These are phyloP conservation scores for Tilletia indica DNA, from an alignment of 1,284 basidiomycete genomes.

Conservation along the genomic window DNA sequence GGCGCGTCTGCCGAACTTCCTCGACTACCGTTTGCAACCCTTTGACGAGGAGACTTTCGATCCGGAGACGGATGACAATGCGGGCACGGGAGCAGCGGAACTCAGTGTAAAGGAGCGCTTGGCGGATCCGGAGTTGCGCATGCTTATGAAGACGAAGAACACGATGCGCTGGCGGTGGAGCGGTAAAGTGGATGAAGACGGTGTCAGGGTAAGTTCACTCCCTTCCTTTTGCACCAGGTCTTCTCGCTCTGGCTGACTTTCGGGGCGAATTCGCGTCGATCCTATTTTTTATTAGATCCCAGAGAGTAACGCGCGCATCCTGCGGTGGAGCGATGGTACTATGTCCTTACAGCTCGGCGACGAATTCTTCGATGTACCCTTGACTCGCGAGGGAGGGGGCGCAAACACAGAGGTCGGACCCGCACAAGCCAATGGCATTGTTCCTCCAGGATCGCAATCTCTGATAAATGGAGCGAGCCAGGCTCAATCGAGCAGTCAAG, in stretches of 20 bases:
- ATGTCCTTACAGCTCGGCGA: conserved; percentile 78
- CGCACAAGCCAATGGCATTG: conserved; percentile 7
- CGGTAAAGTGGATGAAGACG: conserved; percentile 64
- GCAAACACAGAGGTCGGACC: not conserved
- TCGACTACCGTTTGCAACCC: conserved; percentile 41
- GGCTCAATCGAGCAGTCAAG: not conserved
- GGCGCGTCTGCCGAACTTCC: conserved; percentile 52
- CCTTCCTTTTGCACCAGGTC: not conserved
- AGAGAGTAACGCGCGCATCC: conserved; percentile 80
- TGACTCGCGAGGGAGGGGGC: conserved; percentile 16
- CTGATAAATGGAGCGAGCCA: conserved; percentile 25
- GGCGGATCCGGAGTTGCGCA: conserved; percentile 48
- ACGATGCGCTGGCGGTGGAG: conserved; percentile 86
- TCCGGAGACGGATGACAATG: conserved; percentile 39
- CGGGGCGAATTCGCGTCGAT: too few relatives aligned
- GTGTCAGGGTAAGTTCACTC: conserved; percentile 65
- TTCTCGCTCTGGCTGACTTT: too few relatives aligned
- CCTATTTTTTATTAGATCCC: conserved; percentile 61
- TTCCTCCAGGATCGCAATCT: conserved; percentile 2
- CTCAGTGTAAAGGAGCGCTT: conserved; percentile 60
- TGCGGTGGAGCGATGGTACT: conserved; percentile 87
- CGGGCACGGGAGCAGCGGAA: conserved; percentile 61
- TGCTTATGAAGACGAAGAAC: conserved; percentile 74
- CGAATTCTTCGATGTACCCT: conserved; percentile 82
- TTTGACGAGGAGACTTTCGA: conserved; percentile 45